Base-by-base conservation (phyloP, 2,329 filamentous ascomycete genomes). In the Monilinia laxa region DNA sequence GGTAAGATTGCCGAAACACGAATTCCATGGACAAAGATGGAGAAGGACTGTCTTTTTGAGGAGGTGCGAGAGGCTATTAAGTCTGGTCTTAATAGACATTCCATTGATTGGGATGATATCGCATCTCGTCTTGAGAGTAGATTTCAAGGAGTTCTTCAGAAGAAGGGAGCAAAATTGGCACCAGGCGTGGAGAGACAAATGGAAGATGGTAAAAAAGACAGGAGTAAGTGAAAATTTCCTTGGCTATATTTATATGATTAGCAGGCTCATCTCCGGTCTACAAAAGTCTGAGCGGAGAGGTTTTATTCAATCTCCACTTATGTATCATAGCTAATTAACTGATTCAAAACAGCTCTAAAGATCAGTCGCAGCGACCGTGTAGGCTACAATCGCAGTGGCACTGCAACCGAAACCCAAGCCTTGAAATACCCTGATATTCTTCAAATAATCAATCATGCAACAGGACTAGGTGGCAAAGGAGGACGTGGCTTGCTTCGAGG, bases 21-120 rank as follows among this genome's bases (percentile, higher is more conserved):
- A n/a, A 42, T 62, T 9, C 60, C 60, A 4, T 62, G 60, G 60
- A 62, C 60, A 28, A 35, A 54, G 23, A 10, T 62, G 35, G 60
- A 62, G 23, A 62, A 62, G 23, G 38, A n/a, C 25, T 38, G 35
- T 14, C 49, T 62, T 20, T 1, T n/a, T 2, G 60, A 62, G 16
- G 60, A 62, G 60, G 23, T 62, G 20, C 16, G n/a, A 16, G 60
- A 53, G 14, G 60, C 60, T 14, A 42, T 62, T 42, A 40, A 52
- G 1, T 25, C 35, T n/a, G 60, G 60, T 31, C n/a, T n/a, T 0
- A n/a, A 40, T 14, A 54, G 49, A 40, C 23, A 28, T 16, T 42
- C 60, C 0, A 62, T 62, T 20, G 38, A 62, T 7, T 62, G 60
- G 60, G 23, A 62, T 54, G 47, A 62, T 1, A 54, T 62, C 28